phyloP scores from a whole-genome alignment of 2,329 filamentous ascomycete genomes.

The Botryotinia globosa region DNA sequence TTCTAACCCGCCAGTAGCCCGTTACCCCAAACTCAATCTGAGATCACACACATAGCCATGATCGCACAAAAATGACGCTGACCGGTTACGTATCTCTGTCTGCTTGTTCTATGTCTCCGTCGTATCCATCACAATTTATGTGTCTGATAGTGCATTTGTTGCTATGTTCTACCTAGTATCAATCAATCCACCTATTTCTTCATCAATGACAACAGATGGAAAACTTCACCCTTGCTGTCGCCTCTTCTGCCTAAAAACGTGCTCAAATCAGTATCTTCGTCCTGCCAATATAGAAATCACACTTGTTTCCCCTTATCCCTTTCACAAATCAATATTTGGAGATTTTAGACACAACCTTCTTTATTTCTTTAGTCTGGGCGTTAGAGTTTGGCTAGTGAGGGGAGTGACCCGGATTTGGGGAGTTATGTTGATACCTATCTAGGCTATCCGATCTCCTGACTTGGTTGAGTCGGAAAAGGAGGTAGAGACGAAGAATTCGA shows the following conservation, averaged over 20 bases:
- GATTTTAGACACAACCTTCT: neutral
- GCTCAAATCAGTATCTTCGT: neutral
- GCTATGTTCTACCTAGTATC: neutral
- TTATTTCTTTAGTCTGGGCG: neutral
- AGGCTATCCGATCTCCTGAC: too few species aligned
- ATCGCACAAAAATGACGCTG: neutral
- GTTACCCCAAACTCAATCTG: neutral
- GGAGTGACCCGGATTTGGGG: neutral
- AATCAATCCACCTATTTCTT: neutral
- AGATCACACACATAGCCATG: neutral
- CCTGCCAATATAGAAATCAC: neutral
- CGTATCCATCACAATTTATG: neutral
- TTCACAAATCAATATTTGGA: neutral
- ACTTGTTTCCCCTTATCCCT: neutral
- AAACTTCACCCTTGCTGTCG: too few species aligned
- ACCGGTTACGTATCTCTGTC: too few species aligned
- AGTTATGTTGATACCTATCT: neutral
- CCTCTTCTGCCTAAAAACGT: neutral
- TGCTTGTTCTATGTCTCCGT: neutral
- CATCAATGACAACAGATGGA: neutral
- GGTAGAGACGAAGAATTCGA: neutral
- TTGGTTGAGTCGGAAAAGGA: too few species aligned
- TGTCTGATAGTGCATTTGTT: neutral
- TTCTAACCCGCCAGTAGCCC: neutral
- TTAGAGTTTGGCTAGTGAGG: neutral